A percentile compares a stretch with the other conserved stretches of the same genome.
Conservation (phyloP, 805 yeast species). For the Sugiyamaella boreocaroliniensis region DNA sequence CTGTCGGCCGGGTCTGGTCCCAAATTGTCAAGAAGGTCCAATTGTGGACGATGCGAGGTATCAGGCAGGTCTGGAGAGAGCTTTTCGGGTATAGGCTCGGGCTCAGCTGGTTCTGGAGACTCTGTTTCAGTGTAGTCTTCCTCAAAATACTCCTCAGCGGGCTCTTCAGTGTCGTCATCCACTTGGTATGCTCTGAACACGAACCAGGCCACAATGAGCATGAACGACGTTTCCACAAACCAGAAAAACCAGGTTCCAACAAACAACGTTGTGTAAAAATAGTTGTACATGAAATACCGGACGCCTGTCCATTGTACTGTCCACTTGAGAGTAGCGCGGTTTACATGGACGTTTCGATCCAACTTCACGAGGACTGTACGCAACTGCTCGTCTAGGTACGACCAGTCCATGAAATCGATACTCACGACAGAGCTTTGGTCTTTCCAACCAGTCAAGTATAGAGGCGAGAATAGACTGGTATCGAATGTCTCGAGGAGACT, state of each 20-base stretch:
- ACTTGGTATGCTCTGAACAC: not conserved
- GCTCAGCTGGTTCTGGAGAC: not conserved
- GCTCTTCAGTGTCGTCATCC: not conserved
- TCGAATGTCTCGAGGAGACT: slow-evolving; percentile 24
- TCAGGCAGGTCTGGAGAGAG: not conserved
- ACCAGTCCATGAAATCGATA: slow-evolving; percentile 21
- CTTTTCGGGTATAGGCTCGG: not conserved
- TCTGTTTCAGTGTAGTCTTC: not conserved
- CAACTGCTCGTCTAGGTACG: slow-evolving; percentile 5
- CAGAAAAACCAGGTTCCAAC: slow-evolving; percentile 25
- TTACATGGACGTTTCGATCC: slow-evolving; percentile 23
- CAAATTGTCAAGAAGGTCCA: slow-evolving; percentile 3
- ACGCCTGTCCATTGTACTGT: slow-evolving; percentile 28
- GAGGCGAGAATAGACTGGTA: slow-evolving; percentile 25
- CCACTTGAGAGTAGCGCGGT: slow-evolving; percentile 21
- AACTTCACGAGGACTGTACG: slow-evolving; percentile 20
- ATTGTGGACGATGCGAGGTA: slow-evolving; percentile 1
- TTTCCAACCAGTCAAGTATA: slow-evolving; percentile 24
- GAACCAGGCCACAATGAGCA: slow-evolving; percentile 14
- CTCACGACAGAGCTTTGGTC: slow-evolving; percentile 22
- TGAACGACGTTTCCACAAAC: slow-evolving; percentile 21
- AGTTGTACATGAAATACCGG: slow-evolving; percentile 27
- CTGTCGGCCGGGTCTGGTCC: slow-evolving; percentile 8
- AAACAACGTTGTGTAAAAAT: slow-evolving; percentile 19
- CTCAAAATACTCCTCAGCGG: not conserved